phyloP scores from a whole-genome alignment of 140 eudicot species.

The Anethum foeniculum region DNA sequence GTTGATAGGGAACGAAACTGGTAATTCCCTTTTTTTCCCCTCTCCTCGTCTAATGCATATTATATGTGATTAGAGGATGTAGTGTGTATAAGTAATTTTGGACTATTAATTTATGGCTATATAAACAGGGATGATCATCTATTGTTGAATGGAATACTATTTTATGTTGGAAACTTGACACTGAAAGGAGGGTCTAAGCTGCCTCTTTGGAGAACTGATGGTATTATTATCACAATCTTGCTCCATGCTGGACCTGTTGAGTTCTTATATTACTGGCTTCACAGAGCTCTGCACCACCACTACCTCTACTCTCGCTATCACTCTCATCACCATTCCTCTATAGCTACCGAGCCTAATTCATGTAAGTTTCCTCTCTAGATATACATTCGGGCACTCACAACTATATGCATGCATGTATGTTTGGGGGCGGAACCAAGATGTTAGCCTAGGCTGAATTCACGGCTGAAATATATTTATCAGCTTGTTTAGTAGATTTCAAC shows the following conservation, averaged over 20 bases:
- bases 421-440: too few species aligned
- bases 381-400: too few species aligned
- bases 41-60: not conserved
- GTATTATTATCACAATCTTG: constrained; percentile 40
- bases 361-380: constrained; percentile 28
- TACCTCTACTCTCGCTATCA: constrained; percentile 77
- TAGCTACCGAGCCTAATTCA: constrained; percentile 74
- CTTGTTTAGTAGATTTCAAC: too few species aligned
- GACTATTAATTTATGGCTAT: not conserved
- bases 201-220: constrained; percentile 65
- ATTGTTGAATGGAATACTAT: constrained; percentile 41
- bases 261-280: constrained; percentile 78
- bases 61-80: not conserved
- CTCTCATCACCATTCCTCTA: constrained; percentile 82
- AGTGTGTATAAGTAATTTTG: not conserved
- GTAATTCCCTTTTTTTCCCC: constrained; percentile 8
- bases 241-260: constrained; percentile 59
- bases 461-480: too few species aligned
- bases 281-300: constrained; percentile 82
- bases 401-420: too few species aligned
- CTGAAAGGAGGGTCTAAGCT: constrained; percentile 15
- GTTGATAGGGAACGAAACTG: constrained; percentile 75
- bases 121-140: constrained; percentile 74
- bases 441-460: too few species aligned
- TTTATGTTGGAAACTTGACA: constrained; percentile 24